Evolutionary conservation across 768 basidiomycete species (phyloP).

Genomic region (Mycena alexandri): DNA sequence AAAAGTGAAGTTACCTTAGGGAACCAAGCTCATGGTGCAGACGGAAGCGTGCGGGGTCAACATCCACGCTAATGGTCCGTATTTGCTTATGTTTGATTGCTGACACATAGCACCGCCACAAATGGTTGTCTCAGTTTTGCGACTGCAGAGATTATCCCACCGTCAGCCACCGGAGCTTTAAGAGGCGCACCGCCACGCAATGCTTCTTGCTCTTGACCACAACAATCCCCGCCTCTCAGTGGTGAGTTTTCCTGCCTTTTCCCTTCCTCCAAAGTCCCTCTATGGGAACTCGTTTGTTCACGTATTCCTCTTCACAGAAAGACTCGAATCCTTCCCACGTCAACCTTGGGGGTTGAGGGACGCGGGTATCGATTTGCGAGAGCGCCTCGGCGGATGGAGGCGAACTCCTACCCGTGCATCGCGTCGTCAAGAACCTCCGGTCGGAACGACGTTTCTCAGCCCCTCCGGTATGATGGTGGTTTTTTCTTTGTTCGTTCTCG

Average conservation of each 20-base stretch:
- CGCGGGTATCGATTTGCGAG: slow-evolving; percentile 14
- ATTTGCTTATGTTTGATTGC: not conserved
- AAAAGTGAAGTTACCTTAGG: too few relatives aligned
- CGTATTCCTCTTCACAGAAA: not conserved
- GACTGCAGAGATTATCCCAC: too few relatives aligned
- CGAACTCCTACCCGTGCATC: slow-evolving; percentile 15
- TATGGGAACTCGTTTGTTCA: not conserved
- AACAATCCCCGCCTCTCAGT: not conserved
- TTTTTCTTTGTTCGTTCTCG: too few relatives aligned
- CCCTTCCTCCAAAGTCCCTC: not conserved
- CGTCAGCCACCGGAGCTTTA: not conserved
- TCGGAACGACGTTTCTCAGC: slow-evolving; percentile 5
- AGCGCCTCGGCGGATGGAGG: slow-evolving; percentile 18
- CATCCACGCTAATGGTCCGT: too few relatives aligned
- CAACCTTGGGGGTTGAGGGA: not conserved
- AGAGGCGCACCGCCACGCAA: not conserved
- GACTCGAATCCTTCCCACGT: not conserved
- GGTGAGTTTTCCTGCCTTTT: not conserved
- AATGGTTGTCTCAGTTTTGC: too few relatives aligned
- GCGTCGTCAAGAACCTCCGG: slow-evolving; percentile 22
- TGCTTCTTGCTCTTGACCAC: not conserved
- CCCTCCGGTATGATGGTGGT: not conserved
- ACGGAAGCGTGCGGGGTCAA: too few relatives aligned
- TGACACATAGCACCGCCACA: slow-evolving; percentile 1
- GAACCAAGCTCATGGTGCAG: too few relatives aligned